These are phyloP conservation scores for Kazachstania kunashirensis DNA, from an alignment of 805 yeast species.

Conservation along the genomic window DNA sequence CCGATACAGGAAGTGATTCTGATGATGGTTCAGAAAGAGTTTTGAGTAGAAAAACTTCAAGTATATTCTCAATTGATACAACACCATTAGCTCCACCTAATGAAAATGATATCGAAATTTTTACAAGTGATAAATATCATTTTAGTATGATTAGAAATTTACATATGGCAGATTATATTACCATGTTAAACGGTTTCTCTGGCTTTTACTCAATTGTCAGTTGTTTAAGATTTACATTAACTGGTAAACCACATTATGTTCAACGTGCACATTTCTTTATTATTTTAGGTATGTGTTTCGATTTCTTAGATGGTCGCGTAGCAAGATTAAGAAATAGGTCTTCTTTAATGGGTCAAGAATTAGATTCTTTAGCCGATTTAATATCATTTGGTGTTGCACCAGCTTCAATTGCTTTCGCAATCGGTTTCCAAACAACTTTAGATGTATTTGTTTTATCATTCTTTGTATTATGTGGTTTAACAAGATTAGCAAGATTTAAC, in stretches of 20 bases:
- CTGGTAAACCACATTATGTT: conserved; percentile 57
- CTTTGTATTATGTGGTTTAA: conserved; percentile 87
- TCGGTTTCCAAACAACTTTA: conserved; percentile 77
- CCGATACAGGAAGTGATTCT: conserved; percentile 11
- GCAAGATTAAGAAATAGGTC: conserved; percentile 90
- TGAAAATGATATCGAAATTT: conserved; percentile 64
- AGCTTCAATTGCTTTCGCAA: conserved; percentile 80
- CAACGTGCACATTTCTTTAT: conserved; percentile 87
- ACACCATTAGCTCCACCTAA: conserved; percentile 66
- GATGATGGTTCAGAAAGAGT: conserved; percentile 7
- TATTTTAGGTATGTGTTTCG: conserved; percentile 86
- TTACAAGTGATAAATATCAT: conserved; percentile 76
- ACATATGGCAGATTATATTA: conserved; percentile 94
- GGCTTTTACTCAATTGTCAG: conserved; percentile 88
- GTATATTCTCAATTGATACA: conserved; percentile 42
- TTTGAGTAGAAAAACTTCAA: conserved; percentile 40
- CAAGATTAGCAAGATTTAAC: conserved; percentile 90
- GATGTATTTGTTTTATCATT: conserved; percentile 70
- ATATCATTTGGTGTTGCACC: conserved; percentile 95
- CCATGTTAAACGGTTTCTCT: conserved; percentile 85
- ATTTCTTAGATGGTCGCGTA: conserved; percentile 93
- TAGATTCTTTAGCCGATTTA: conserved; percentile 92
- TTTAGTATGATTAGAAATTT: conserved; percentile 76
- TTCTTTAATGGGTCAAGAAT: conserved; percentile 92
- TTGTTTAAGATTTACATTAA: conserved; percentile 69